phyloP scores from a whole-genome alignment of 768 basidiomycete species.

The Tricholoma sp. region DNA sequence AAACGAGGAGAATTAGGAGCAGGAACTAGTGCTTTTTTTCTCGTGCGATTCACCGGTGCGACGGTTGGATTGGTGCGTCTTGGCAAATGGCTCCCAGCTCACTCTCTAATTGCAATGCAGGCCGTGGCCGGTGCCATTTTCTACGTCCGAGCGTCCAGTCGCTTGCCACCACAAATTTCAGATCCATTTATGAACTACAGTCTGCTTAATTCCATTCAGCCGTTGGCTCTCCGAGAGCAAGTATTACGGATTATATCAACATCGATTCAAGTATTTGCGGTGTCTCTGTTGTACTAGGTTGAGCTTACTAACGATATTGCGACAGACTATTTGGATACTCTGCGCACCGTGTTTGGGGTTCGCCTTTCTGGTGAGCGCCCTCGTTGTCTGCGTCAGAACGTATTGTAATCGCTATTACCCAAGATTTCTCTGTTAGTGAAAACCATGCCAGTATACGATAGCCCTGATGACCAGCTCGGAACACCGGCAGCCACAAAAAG shows the following conservation, averaged over 20 bases:
- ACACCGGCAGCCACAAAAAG: background rate
- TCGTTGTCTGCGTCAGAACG: background rate
- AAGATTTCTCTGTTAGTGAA: conserved; percentile 39
- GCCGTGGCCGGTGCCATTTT: conserved; percentile 75
- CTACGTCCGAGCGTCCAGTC: conserved; percentile 43
- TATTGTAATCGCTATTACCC: conserved; percentile 4
- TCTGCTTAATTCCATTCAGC: conserved; percentile 40
- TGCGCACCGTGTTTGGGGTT: conserved; percentile 66
- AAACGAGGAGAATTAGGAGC: conserved; percentile 64
- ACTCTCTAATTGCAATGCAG: conserved; percentile 32
- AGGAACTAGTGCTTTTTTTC: conserved; percentile 83
- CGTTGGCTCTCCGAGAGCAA: conserved; percentile 37
- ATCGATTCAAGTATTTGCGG: conserved; percentile 53
- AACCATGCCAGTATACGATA: conserved; percentile 29
- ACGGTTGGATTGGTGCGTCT: conserved; percentile 70
- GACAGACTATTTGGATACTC: conserved; percentile 67
- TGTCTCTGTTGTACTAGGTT: background rate
- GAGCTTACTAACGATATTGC: conserved; percentile 3
- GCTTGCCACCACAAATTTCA: conserved; percentile 43
- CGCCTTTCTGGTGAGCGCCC: conserved; percentile 49
- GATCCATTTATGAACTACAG: conserved; percentile 52
- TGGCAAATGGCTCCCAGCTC: background rate
- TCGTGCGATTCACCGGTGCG: conserved; percentile 83
- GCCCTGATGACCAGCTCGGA: conserved; percentile 6
- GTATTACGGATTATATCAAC: conserved; percentile 51